Base-by-base conservation (phyloP, 306 rosid species). In the Glycine tomentella region DNA sequence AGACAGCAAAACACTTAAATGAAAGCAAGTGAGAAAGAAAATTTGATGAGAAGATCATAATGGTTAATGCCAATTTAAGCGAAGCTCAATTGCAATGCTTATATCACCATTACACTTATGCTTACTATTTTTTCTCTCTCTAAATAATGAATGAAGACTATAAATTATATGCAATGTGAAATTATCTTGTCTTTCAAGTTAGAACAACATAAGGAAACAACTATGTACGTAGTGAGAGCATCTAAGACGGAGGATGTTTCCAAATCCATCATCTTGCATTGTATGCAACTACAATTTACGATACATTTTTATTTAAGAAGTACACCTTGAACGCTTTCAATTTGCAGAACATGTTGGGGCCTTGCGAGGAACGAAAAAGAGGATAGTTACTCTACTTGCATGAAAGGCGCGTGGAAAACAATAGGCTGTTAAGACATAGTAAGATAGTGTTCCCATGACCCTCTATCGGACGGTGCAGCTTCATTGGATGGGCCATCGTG, bases 331-430 rank as follows among this genome's bases (percentile, higher is more conserved):
- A 55, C 16, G 61, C 68, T 62, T 31, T 11, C 44, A 6, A 62
- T 31, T 4, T 62, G 44, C 38, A 61, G n/a, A 31, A 59, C 14
- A 38, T 38, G 44, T 38, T 38, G 44, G 31, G 63, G 33, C 63
- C 11, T 16, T 25, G 6, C 10, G 45, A 6, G 11, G 20, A 3
- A 10, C 33, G 8, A 34, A 17, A 9, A 15, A 59, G 17, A 36
- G 12, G 36, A 80, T 7, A 12, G 49, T n/a, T 8, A 48, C 1
- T 31, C 0, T 4, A 69, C 52, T 78, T 42, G 51, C 44, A 20
- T 20, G 58, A 50, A 12, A 58, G 57, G 57, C 81, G 82, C 85
- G 85, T 82, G 82, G 3, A 5, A 20, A 82, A 59, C 15, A 76
- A 48, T 15, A 34, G 1, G 34, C 38, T 40, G 6, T 38, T n/a